Percentiles rank a stretch among this genome's conserved stretches.
These are phyloP conservation scores for Lanmaoa rubissima DNA, from an alignment of 768 basidiomycete species.

Conservation along the genomic window DNA sequence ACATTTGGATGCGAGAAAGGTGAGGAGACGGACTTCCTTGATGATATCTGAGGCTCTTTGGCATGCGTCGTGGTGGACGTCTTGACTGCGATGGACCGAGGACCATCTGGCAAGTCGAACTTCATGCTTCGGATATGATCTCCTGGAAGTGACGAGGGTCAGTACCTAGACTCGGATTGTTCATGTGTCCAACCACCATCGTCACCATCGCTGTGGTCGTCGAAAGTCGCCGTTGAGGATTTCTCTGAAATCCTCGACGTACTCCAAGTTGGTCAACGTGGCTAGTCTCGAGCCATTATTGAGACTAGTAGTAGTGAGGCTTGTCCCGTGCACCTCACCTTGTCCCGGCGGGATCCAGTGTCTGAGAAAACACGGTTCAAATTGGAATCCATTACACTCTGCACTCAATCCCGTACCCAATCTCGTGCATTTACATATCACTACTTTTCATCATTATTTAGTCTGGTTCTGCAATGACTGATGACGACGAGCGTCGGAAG, in stretches of 20 bases:
- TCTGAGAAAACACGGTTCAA: no score
- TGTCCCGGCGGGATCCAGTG: no score
- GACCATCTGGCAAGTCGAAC: conserved; percentile 2
- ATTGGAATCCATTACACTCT: not conserved
- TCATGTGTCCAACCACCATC: conserved; percentile 6
- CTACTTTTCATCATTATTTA: not conserved
- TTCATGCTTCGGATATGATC: conserved; percentile 22
- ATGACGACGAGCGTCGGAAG: conserved; percentile 7
- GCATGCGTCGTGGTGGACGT: conserved; percentile 44
- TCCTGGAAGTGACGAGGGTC: conserved; percentile 14
- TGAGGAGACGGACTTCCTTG: conserved; percentile 58
- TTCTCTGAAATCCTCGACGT: not conserved
- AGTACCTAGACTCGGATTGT: not conserved
- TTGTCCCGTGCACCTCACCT: no score
- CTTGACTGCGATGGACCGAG: conserved; percentile 43
- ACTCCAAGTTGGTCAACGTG: not conserved
- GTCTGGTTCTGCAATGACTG: conserved; percentile 13
- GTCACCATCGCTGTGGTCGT: not conserved
- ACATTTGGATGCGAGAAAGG: conserved; percentile 53
- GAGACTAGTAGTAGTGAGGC: no score
- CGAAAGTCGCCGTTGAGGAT: conserved; percentile 6
- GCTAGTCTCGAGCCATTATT: not conserved
- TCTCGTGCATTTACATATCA: not conserved
- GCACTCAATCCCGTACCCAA: not conserved
- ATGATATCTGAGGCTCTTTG: conserved; percentile 69